Evolutionary conservation across 2,329 filamentous ascomycete genomes (phyloP), one percentile per base, ranked within the genome.

Genomic region (Celoporthe dispersa): DNA sequence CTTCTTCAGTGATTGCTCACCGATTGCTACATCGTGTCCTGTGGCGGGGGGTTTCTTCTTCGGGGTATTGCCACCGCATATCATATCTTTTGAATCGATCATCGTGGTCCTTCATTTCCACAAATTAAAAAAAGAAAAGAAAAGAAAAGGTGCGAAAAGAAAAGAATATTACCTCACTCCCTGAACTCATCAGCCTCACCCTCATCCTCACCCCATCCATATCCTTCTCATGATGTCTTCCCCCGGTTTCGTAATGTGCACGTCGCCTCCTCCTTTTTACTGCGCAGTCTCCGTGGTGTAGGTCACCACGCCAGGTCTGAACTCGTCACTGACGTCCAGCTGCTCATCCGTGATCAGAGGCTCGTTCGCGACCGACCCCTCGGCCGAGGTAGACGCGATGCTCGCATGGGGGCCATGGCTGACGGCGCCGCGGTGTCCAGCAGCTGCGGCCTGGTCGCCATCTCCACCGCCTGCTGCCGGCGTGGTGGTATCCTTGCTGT

Each of bases 281-380:
- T 37, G 19, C 8, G 16, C n/a, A 63, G 60, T 7, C 25, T 63
- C 60, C 60, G 39, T 16, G 4, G 62, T 16, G 22, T 57, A 39
- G 1, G 35, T 53, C 33, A 22, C 31, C 28, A 62, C 66, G 19
- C 66, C 59, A 14, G 70, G 70, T 19, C 55, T 70, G 62, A 72
- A 72, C 22, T 70, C 70, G 44, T 70, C 70, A 19, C 61, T 41
- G 9, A 70, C 68, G 0, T 70, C 62, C 4, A 72, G 65, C 48
- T 72, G 70, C 65, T 66, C 68, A 39, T 70, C 68, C 33, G 68
- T 63, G 1, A 72, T 63, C 31, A 70, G 63, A 2, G 68, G 68
- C 48, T 72, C 68, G 7, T 48, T 39, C 31, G 39, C 33, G 1
- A 51, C 41, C 3, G 59, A 62, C n/a, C 44, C 59, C 19, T 22